A percentile compares a stretch with the other conserved stretches of the same genome.
These are phyloP conservation scores for Aspergillus ochraceus DNA, from an alignment of 2,329 filamentous ascomycete species.

Conservation along the genomic window DNA sequence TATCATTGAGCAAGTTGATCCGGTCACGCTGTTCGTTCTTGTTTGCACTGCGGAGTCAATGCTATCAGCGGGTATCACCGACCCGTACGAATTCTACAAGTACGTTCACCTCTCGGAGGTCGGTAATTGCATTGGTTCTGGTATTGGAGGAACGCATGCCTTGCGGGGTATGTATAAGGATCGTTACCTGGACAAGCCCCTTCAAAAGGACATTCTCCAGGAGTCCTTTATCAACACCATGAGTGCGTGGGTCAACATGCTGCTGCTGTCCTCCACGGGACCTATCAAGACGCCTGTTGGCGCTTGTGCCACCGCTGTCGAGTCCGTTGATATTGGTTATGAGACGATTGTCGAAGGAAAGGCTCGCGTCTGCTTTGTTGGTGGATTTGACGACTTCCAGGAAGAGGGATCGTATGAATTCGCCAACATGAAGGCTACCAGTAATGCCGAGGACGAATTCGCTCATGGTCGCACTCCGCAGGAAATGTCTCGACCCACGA, in stretches of 20 bases:
- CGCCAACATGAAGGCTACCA: constrained; percentile 99
- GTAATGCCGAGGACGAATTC: constrained; percentile 95
- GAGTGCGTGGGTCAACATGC: constrained; percentile 99
- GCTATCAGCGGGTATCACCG: constrained; percentile 89
- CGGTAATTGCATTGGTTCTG: constrained; percentile 96
- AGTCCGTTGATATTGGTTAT: constrained; percentile 96
- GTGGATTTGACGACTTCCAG: constrained; percentile 98
- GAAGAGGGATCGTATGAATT: constrained; percentile 99
- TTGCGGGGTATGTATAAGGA: constrained; percentile 98
- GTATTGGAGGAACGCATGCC: constrained; percentile 92
- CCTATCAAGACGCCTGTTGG: constrained; percentile 98
- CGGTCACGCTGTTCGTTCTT: constrained; percentile 91
- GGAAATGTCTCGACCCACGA: constrained; percentile 98
- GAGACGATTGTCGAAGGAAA: constrained; percentile 99
- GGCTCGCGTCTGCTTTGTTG: constrained; percentile 93
- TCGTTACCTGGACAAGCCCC: constrained; percentile 90
- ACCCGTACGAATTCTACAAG: constrained; percentile 99
- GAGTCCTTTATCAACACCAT: constrained; percentile 99
- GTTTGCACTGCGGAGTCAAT: constrained; percentile 92
- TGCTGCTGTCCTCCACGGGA: constrained; percentile 92
- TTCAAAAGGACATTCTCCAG: constrained; percentile 98
- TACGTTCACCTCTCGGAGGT: constrained; percentile 98
- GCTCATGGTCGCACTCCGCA: constrained; percentile 90
- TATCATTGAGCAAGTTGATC: constrained; percentile 96
- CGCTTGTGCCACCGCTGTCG: constrained; percentile 94